phyloP scores from a whole-genome alignment of 495 filamentous ascomycete species.

The Aspergillus bertholletiae region DNA sequence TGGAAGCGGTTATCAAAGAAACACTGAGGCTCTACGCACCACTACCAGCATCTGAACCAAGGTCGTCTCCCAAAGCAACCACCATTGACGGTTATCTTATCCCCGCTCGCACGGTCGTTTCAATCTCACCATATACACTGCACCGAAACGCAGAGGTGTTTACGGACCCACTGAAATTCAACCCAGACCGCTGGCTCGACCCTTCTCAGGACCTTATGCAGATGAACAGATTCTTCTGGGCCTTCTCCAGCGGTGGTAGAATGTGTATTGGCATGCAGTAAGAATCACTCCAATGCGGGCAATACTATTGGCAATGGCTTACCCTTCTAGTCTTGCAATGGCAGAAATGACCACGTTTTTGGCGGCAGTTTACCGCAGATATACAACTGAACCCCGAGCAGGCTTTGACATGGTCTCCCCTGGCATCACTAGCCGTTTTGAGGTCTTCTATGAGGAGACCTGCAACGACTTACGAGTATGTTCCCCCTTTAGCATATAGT shows the following conservation, averaged over 20 bases:
- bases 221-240: constrained; percentile 67
- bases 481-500: too few species aligned
- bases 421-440: constrained; percentile 34
- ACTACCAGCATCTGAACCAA: constrained; percentile 64
- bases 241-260: constrained; percentile 70
- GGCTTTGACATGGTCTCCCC: constrained; percentile 23
- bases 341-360: constrained; percentile 41
- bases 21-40: constrained; percentile 65
- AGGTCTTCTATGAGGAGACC: constrained; percentile 41
- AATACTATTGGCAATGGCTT: background rate
- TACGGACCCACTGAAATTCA: constrained; percentile 49
- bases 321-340: constrained; percentile 30
- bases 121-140: constrained; percentile 57
- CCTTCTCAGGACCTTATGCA: constrained; percentile 30
- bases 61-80: constrained; percentile 21
- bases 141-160: constrained; percentile 58
- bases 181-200: constrained; percentile 55
- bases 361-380: constrained; percentile 31
- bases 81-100: constrained; percentile 38
- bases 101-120: constrained; percentile 57
- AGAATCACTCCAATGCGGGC: constrained; percentile 5
- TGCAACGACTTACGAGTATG: too few species aligned
- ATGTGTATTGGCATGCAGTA: constrained; percentile 70
- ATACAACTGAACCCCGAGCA: constrained; percentile 20
- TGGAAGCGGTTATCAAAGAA: constrained; percentile 69